Conservation (phyloP, 2,329 filamentous ascomycete genomes). For the Talaromyces rugulosus region DNA sequence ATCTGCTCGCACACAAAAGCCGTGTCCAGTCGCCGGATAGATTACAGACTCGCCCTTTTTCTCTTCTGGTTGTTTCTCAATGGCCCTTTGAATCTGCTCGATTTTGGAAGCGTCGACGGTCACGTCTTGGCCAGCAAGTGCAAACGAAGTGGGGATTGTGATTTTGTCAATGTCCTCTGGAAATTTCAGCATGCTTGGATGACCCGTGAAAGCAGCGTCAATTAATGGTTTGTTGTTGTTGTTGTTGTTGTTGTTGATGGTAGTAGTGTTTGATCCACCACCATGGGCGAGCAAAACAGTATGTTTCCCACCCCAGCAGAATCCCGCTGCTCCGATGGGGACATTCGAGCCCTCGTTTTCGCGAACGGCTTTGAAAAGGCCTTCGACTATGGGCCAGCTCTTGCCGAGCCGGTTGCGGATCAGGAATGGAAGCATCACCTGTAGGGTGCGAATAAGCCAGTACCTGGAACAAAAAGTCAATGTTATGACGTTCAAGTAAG, state of each 20-base stretch:
- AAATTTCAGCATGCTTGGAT: slow-evolving; percentile 48
- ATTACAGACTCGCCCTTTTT: slow-evolving; percentile 21
- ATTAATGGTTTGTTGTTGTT: slow-evolving; percentile 35
- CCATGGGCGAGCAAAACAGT: slow-evolving; percentile 46
- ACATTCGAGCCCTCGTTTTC: slow-evolving; percentile 26
- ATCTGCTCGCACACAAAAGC: slow-evolving; percentile 26
- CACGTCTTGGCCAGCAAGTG: slow-evolving; percentile 21
- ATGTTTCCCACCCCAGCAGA: slow-evolving; percentile 62
- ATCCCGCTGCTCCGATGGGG: slow-evolving; percentile 54
- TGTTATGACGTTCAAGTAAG: no score
- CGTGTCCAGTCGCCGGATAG: slow-evolving; percentile 24
- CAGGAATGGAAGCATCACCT: slow-evolving; percentile 20
- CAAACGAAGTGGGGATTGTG: slow-evolving; percentile 20
- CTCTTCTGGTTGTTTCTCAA: slow-evolving; percentile 16
- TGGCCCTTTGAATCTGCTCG: slow-evolving; percentile 18
- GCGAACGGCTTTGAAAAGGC: slow-evolving; percentile 36
- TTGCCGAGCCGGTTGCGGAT: slow-evolving; percentile 22
- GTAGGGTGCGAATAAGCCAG: slow-evolving; percentile 3
- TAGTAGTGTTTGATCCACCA: not conserved
- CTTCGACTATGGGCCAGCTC: slow-evolving; percentile 31
- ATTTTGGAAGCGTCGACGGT: slow-evolving; percentile 17
- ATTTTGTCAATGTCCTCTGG: slow-evolving; percentile 43
- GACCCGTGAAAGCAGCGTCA: slow-evolving; percentile 51
- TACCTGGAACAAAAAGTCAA: not conserved
- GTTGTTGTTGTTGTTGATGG: slow-evolving; percentile 16